A percentile compares a stretch with the other conserved stretches of the same genome.
Evolutionary conservation across 371 early-diverging fungal genomes (phyloP).

Genomic region (Mucor circinelloides): DNA sequence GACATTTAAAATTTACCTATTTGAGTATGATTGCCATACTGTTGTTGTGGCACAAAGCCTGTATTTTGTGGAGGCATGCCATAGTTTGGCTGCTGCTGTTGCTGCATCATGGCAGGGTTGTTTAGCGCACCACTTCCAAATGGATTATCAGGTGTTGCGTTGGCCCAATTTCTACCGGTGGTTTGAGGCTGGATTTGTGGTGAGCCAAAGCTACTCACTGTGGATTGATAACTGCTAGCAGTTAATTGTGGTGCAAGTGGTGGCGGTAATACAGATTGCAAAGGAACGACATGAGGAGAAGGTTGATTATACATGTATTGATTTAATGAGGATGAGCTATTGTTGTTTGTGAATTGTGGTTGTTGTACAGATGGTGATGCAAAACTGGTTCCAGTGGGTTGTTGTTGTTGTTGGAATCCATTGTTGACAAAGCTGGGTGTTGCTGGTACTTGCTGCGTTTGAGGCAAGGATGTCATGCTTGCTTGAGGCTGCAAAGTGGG

Average conservation of each 20-base stretch:
- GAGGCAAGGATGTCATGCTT: background rate
- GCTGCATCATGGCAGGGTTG: slow-evolving; percentile 4
- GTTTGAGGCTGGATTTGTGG: slow-evolving; percentile 12
- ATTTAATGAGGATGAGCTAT: background rate
- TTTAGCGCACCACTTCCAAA: slow-evolving; percentile 26
- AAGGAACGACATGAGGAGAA: slow-evolving; percentile 13
- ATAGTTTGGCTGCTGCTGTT: slow-evolving; percentile 19
- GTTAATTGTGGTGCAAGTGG: slow-evolving; percentile 25
- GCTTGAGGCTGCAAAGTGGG: background rate
- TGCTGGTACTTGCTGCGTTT: background rate
- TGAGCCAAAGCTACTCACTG: background rate
- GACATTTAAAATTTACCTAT: background rate
- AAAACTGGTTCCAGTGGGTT: slow-evolving; percentile 5
- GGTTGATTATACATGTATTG: background rate
- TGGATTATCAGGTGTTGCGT: slow-evolving; percentile 53
- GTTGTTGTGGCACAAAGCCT: slow-evolving; percentile 10
- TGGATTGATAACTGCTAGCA: slow-evolving; percentile 3
- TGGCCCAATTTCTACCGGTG: slow-evolving; percentile 37
- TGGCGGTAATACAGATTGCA: slow-evolving; percentile 34
- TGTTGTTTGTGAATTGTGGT: slow-evolving; percentile 4
- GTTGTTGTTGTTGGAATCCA: slow-evolving; percentile 3
- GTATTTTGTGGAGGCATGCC: slow-evolving; percentile 25
- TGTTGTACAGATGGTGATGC: slow-evolving; percentile 18
- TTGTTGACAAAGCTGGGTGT: background rate
- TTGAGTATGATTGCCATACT: background rate